Percentiles rank a stretch among this genome's conserved stretches.
phyloP scores from a whole-genome alignment of 139 green algal species.

The Tetradesmus obliquus region DNA sequence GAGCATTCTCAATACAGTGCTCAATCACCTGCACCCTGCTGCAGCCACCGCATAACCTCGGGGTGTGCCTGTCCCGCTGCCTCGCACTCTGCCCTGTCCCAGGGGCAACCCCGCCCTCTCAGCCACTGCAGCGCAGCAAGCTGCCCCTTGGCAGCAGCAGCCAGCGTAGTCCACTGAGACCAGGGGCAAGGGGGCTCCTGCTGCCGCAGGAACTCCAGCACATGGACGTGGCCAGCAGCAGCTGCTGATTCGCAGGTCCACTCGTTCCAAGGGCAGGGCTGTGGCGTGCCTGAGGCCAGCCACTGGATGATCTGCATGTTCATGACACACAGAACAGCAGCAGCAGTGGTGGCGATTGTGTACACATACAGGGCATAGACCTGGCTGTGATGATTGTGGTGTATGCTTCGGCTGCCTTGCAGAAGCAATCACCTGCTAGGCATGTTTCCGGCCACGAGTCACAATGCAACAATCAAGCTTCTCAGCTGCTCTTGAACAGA shows the following conservation, averaged over 20 bases:
- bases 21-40: neutral
- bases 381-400: too few species aligned
- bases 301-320: neutral
- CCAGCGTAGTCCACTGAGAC: neutral
- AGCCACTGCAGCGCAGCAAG: neutral
- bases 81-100: neutral
- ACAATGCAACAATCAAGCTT: neutral
- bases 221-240: neutral
- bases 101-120: neutral
- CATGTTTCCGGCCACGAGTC: neutral
- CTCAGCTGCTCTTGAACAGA: too few species aligned
- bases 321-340: neutral
- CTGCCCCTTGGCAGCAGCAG: neutral
- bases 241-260: neutral
- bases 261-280: neutral
- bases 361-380: neutral
- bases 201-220: neutral
- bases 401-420: too few species aligned
- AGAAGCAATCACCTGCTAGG: neutral
- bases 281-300: neutral
- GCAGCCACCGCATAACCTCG: neutral
- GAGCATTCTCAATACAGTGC: too few species aligned
- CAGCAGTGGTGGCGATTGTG: neutral
- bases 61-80: neutral
- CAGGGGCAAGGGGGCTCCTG: constrained; percentile 10